Conservation (phyloP, 1,284 basidiomycete genomes). For the Ceratobasidium sp. region DNA sequence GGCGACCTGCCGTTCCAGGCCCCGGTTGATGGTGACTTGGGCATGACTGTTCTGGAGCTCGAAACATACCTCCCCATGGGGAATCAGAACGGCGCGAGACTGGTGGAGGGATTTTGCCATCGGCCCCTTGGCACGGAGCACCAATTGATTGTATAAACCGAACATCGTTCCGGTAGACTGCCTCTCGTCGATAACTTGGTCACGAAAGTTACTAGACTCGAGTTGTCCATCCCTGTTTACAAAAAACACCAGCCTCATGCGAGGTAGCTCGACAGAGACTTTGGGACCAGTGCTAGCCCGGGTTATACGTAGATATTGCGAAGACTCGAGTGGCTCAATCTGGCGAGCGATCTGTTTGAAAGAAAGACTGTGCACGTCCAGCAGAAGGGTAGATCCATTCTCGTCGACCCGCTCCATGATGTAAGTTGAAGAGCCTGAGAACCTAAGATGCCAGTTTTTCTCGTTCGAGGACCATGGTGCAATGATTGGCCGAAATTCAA, state of each 20-base stretch:
- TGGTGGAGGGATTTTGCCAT: conserved; percentile 31
- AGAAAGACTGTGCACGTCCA: conserved; percentile 7
- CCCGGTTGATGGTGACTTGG: conserved; percentile 12
- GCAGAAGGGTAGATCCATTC: neutral
- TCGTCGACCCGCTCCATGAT: neutral
- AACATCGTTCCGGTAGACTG: conserved; percentile 50
- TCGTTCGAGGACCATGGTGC: neutral
- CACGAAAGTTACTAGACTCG: conserved; percentile 45
- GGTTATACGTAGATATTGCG: conserved; percentile 5
- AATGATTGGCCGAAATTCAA: conserved; percentile 30
- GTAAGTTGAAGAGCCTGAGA: neutral
- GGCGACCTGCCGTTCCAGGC: neutral
- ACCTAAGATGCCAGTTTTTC: neutral
- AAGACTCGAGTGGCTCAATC: conserved; percentile 17
- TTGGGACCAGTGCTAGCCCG: neutral
- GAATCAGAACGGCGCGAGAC: conserved; percentile 52
- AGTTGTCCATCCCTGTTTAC: conserved; percentile 42
- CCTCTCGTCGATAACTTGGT: conserved; percentile 48
- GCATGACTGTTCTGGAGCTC: conserved; percentile 36
- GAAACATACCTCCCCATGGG: conserved; percentile 51
- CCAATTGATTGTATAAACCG: conserved; percentile 47
- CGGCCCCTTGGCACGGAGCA: conserved; percentile 39
- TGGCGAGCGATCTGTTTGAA: neutral
- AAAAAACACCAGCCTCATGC: conserved; percentile 45
- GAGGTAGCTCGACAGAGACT: conserved; percentile 42